Base-by-base conservation (phyloP, 768 basidiomycete species). In the Suillus decipiens region DNA sequence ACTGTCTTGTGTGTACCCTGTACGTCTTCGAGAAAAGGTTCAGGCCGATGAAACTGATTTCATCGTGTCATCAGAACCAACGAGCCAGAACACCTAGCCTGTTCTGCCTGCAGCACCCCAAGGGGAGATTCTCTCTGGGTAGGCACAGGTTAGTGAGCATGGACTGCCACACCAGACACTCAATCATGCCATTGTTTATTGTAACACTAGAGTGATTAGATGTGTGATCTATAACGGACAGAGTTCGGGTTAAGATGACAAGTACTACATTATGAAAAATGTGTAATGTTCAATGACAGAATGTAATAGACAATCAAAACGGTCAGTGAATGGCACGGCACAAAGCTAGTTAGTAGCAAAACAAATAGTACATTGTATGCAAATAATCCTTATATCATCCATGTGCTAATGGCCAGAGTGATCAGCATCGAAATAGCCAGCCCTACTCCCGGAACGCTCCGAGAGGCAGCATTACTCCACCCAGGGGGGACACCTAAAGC, bases 401-500 rank as follows among this genome's bases (percentile, higher is more conserved):
- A 65, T 59, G 50, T 47, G 4, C 57, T 57, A 1, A 65, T 57
- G 31, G 53, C 71, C 17, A 68, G 36, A 15, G 59, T 64, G 19
- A 10, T 43, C 37, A 75, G 10, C 1, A 70, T 28, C 9, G 66
- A 66, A 1, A 61, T 33, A 19, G 61, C 61, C 31, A 75, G 50
- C 8, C 31, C 64, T 51, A 48, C 11, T 6, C 61, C 53, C 3
- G 73, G 61, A 39, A 54, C 51, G 22, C 61, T 67, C 33, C 58
- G 33, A 11, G 51, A 57, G 56, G 24, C 34, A 14, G 65, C 62
- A 36, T 73, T 64, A 59, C 53, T 84, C 82, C 80, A 85, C 28
- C 88, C 86, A 19, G 89, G 87, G 14, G 89, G 89, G 37, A 82
- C 68, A 10, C 92, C 91, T 12, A 93, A 81, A 9, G 80, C 79